phyloP scores from a whole-genome alignment of 2,329 filamentous ascomycete species.

The Epichloe typhina region DNA sequence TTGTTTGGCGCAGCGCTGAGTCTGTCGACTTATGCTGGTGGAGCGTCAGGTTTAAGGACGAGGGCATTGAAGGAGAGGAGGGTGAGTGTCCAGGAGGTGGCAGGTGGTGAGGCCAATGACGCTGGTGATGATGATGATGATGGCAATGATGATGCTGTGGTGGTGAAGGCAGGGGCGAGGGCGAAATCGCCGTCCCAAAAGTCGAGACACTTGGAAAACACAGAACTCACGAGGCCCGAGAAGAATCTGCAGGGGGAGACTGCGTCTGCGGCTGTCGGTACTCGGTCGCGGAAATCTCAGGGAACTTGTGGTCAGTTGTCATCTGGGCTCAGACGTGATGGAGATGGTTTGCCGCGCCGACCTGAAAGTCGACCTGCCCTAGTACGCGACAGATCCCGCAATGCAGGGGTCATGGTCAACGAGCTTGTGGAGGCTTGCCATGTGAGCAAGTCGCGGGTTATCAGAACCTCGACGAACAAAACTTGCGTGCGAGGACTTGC shows the following conservation, averaged over 20 bases:
- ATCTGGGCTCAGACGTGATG: background rate
- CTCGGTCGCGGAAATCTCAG: background rate
- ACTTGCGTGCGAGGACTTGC: background rate
- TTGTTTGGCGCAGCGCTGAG: conserved; percentile 22
- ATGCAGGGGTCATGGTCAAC: background rate
- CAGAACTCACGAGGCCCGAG: background rate
- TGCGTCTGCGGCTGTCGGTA: background rate
- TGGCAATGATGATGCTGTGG: conserved; percentile 6
- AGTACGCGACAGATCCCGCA: background rate
- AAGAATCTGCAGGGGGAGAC: background rate
- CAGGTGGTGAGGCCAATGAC: background rate
- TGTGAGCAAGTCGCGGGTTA: background rate
- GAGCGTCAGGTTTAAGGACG: conserved; percentile 7
- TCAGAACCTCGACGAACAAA: background rate
- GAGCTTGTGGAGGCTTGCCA: background rate
- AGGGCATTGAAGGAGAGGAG: conserved; percentile 11
- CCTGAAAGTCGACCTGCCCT: background rate
- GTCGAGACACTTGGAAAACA: background rate
- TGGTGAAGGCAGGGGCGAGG: conserved; percentile 3
- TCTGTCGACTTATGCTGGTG: conserved; percentile 14
- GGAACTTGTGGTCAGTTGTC: background rate
- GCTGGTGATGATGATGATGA: conserved; percentile 3
- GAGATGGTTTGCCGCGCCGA: no score
- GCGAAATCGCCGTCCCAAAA: background rate
- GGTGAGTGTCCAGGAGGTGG: conserved; percentile 7